Evolutionary conservation across 2,329 filamentous ascomycete genomes (phyloP).

Genomic region (Clarireedia sp.): DNA sequence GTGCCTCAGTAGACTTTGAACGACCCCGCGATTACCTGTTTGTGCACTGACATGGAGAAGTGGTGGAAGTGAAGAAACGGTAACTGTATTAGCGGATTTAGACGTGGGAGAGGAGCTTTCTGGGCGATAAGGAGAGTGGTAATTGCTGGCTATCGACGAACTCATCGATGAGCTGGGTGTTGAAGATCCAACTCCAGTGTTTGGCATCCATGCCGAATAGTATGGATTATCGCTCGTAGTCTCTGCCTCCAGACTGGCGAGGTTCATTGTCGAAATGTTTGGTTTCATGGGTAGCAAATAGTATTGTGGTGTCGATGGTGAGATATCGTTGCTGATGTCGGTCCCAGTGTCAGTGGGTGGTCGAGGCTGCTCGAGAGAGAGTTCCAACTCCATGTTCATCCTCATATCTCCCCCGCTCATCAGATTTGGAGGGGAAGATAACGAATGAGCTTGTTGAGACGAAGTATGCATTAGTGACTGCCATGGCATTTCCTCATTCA

Average conservation of each 20-base stretch:
- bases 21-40: background rate
- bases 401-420: background rate
- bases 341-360: background rate
- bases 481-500: background rate
- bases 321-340: background rate
- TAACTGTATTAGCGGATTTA: background rate
- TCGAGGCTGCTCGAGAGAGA: background rate
- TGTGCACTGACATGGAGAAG: background rate
- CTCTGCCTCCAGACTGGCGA: background rate
- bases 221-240: background rate
- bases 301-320: background rate
- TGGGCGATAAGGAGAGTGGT: background rate
- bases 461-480: background rate
- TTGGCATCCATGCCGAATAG: background rate
- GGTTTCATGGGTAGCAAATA: background rate
- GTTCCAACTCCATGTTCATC: background rate
- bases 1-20: background rate
- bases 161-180: background rate
- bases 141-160: background rate
- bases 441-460: background rate
- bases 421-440: background rate
- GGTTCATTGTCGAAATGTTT: background rate
- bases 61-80: background rate
- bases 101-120: background rate
- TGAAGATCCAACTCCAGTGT: background rate